Percentiles rank a stretch among this genome's conserved stretches.
Conservation (phyloP, 2,329 filamentous ascomycete species). For the Orbilia ellipsospora region DNA sequence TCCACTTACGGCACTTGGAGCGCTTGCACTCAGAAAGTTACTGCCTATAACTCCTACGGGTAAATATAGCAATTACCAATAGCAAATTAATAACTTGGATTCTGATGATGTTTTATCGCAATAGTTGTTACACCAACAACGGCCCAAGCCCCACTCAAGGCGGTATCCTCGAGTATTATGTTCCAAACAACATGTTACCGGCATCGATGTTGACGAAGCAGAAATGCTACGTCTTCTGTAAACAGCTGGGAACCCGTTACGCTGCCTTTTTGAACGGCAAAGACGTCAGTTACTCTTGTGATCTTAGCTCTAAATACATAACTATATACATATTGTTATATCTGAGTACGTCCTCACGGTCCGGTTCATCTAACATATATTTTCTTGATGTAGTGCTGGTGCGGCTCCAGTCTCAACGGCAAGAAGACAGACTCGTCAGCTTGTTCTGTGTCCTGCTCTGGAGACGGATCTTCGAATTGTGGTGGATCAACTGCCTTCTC, state of each 20-base stretch:
- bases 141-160: background rate
- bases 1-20: background rate
- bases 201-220: background rate
- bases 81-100: background rate
- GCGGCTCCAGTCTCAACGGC: background rate
- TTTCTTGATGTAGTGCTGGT: background rate
- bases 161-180: slow-evolving; percentile 3
- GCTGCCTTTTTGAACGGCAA: background rate
- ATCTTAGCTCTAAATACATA: too few species aligned
- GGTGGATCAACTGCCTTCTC: background rate
- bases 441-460: background rate
- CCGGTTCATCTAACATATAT: background rate
- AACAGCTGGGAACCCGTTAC: background rate
- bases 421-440: background rate
- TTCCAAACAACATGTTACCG: background rate
- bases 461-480: background rate
- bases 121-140: background rate
- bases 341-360: too few species aligned
- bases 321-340: too few species aligned
- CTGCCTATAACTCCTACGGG: background rate
- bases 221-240: background rate
- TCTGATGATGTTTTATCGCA: background rate
- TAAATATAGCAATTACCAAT: background rate
- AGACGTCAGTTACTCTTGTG: background rate
- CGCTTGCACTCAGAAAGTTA: background rate